Evolutionary conservation across 768 basidiomycete species (phyloP), one percentile per base, ranked within the genome.

Genomic region (Epithele typhae): DNA sequence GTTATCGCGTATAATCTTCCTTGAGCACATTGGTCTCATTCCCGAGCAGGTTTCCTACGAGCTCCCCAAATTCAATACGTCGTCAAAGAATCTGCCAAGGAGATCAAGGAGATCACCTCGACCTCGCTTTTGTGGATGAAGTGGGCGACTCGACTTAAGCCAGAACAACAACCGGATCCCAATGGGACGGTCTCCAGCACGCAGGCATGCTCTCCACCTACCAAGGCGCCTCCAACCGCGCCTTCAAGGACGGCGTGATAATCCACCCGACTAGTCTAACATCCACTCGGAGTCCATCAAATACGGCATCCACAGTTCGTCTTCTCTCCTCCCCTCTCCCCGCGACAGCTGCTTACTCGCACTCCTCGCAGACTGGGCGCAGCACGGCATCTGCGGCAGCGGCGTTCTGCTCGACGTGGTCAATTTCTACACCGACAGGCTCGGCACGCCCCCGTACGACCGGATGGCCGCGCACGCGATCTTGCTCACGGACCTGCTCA

Each of bases 121-220:
- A 63, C 25, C 40, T 63, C 3, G 48, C 48, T 34, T 58, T 63
- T 21, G 62, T 61, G 27, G n/a, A n/a, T n/a, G n/a, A n/a, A 37
- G 55, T 45, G 14, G 22, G 14, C 3, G 23, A 7, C 15, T 17
- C 25, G 44, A 12, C 11, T n/a, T 11, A 54, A 84, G 82, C n/a
- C n/a, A 84, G 85, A 52, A 82, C 82, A 0, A 83, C 84, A 64
- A 82, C 81, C 0, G 81, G 82, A 8, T 72, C 80, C 3, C 82
- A 86, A 54, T 84, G 82, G 82, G 83, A 85, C 53, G 81, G 82
- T 6, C 46, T 84, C 58, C 70, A 75, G 48, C 81, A 84, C 53
- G n/a, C n/a, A n/a, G n/a, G n/a, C n/a, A n/a, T n/a, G n/a, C n/a
- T n/a, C n/a, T n/a, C n/a, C n/a, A 79, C 71, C 55, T 78, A 78